A percentile compares a stretch with the other conserved stretches of the same genome.
Conservation (phyloP, 179 eudicot species). For the Heliamphora pulchella region DNA sequence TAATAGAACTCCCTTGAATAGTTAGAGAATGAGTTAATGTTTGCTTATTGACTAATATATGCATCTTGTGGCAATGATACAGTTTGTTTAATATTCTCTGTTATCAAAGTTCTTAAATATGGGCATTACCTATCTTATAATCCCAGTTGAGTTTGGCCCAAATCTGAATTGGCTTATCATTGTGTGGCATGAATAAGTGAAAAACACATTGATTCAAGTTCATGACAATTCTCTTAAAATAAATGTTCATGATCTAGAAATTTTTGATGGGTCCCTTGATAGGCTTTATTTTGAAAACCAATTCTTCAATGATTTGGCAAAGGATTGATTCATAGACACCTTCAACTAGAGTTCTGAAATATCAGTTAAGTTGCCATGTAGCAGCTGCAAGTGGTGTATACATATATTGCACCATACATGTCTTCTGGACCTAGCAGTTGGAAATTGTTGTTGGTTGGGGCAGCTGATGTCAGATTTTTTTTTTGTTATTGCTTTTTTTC, state of each 20-base stretch:
- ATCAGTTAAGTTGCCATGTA: too few species aligned
- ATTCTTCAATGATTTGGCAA: too few species aligned
- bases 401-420: too few species aligned
- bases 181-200: background rate
- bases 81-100: background rate
- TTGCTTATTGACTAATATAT: background rate
- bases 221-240: background rate
- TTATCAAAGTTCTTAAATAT: background rate
- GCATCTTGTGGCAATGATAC: background rate
- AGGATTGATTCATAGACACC: too few species aligned
- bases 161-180: background rate
- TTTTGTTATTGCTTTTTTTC: too few species aligned
- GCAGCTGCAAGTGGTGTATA: too few species aligned
- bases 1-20: background rate
- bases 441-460: background rate
- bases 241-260: background rate
- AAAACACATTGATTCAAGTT: background rate
- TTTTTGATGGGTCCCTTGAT: background rate
- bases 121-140: background rate
- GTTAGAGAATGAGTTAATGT: background rate
- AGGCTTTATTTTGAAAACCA: too few species aligned
- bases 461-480: background rate
- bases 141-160: background rate
- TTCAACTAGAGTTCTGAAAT: too few species aligned
- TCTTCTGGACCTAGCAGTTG: too few species aligned